Evolutionary conservation across 2,329 filamentous ascomycete genomes (phyloP), one percentile per base, ranked within the genome.

Genomic region (Penicillium sp.): DNA sequence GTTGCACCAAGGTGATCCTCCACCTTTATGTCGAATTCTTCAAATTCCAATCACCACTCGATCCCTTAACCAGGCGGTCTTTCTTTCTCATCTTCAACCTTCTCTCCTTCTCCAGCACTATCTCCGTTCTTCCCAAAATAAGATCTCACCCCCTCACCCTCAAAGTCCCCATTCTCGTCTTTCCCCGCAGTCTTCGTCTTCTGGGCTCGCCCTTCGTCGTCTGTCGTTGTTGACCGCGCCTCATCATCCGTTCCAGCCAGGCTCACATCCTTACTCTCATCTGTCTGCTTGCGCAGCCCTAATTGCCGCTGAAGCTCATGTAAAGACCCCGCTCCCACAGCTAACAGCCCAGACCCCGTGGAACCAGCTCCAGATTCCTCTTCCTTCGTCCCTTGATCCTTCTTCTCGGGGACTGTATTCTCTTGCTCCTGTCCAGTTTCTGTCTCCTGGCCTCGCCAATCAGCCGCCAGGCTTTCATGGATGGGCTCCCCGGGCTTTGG

Each of bases 401-500:
- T 31, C 6, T 16, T 52, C 31, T 18, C 19, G 9, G 48, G 52
- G 10, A 34, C 39, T 21, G 8, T 14, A 39, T 49, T 51, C 10
- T 60, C 55, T 19, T 60, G 46, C 23, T 45, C 29, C 16, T 45
- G 34, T 21, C 63, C 59, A 14, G 60, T 77, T 39, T 77, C 76
- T 3, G 67, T 66, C 39, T 80, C 76, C 0, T 70, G 78, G 1
- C 88, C 88, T 55, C 87, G 86, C 91, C 91, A 96, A 67, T 95
- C 85, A 0, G 91, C 85, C 1, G 90, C 76, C 44, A 77, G 73
- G 62, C 84, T 83, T 74, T 96, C 88, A 1, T 83, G 83, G 4
- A 96, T 87, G 0, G 85, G 83, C 48, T 89, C 85, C 3, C 87
- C 85, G 31, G 83, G 78, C 14, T 78, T 79, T 0, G 91, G 90